A percentile compares a stretch with the other conserved stretches of the same genome.
Conservation (phyloP, 1,284 basidiomycete species). For the Apiotrichum veenhuisii region DNA sequence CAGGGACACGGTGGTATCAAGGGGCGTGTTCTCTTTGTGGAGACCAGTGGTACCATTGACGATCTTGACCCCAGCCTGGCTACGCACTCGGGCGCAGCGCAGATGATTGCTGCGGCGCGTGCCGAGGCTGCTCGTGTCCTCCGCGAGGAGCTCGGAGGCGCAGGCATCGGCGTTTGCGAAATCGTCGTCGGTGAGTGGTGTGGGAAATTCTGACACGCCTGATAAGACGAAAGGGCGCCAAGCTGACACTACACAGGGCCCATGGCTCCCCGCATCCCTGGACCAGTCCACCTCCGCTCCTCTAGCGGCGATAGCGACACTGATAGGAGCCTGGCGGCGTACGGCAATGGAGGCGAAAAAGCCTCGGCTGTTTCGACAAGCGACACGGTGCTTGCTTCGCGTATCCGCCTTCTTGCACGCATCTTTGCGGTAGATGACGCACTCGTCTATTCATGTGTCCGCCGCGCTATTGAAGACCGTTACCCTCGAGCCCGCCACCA, state of each 20-base stretch:
- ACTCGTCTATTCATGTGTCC: conserved; percentile 40
- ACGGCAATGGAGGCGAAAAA: background rate
- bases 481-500: conserved; percentile 37
- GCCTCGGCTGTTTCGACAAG: background rate
- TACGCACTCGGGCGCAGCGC: conserved; percentile 14
- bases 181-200: conserved; percentile 38
- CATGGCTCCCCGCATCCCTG: conserved; percentile 22
- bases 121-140: conserved; percentile 29
- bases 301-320: conserved; percentile 28
- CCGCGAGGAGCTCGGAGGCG: conserved; percentile 24
- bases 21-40: conserved; percentile 39
- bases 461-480: conserved; percentile 41
- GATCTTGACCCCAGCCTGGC: conserved; percentile 5
- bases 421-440: conserved; percentile 45
- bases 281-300: conserved; percentile 17
- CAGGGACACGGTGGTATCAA: conserved; percentile 9
- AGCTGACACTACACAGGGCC: conserved; percentile 19
- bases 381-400: conserved; percentile 17
- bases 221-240: background rate
- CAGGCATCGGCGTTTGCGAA: conserved; percentile 41
- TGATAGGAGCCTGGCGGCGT: conserved; percentile 9
- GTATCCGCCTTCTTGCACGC: conserved; percentile 28
- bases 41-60: conserved; percentile 29
- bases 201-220: too few relatives aligned
- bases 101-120: conserved; percentile 30